phyloP scores from a whole-genome alignment of 2,329 filamentous ascomycete species.

The Westerdykella aurantiaca region DNA sequence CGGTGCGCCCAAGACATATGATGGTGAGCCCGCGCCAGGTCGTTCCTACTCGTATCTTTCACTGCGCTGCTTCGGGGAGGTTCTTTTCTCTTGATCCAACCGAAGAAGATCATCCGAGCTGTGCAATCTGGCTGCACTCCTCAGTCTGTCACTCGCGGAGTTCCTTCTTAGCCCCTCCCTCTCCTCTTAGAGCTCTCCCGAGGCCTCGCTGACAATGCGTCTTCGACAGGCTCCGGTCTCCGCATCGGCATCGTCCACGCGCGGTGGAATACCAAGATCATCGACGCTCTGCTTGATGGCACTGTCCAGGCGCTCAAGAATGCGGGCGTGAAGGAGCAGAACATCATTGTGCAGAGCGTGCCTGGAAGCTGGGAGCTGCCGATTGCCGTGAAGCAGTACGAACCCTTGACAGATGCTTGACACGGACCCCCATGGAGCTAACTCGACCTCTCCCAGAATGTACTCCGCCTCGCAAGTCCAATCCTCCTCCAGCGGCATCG shows the following conservation, averaged over 20 bases:
- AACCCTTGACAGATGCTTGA: conserved; percentile 3
- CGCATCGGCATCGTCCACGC: conserved; percentile 94
- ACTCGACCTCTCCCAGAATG: conserved; percentile 49
- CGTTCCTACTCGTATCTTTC: neutral
- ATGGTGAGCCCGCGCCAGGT: conserved; percentile 42
- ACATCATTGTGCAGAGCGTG: conserved; percentile 84
- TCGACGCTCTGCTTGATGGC: conserved; percentile 76
- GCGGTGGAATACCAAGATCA: conserved; percentile 87
- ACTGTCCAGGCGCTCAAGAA: conserved; percentile 70
- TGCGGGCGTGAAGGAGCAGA: conserved; percentile 76
- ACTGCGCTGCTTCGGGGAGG: neutral
- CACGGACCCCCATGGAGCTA: neutral
- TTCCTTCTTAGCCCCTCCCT: conserved; percentile 4
- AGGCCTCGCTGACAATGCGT: conserved; percentile 5
- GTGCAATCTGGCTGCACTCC: too few relatives aligned
- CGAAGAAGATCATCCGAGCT: too few relatives aligned
- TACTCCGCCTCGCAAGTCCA: conserved; percentile 85
- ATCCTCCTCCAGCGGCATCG: conserved; percentile 52
- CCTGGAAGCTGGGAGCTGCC: conserved; percentile 94
- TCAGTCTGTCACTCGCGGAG: neutral
- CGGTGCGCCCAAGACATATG: conserved; percentile 52
- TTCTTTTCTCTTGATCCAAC: too few relatives aligned
- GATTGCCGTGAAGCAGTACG: conserved; percentile 77
- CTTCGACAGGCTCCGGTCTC: conserved; percentile 50
- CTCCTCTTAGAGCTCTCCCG: conserved; percentile 1